Base-by-base conservation (phyloP, 345 rosid species). In the Toxicodendron radicans region DNA sequence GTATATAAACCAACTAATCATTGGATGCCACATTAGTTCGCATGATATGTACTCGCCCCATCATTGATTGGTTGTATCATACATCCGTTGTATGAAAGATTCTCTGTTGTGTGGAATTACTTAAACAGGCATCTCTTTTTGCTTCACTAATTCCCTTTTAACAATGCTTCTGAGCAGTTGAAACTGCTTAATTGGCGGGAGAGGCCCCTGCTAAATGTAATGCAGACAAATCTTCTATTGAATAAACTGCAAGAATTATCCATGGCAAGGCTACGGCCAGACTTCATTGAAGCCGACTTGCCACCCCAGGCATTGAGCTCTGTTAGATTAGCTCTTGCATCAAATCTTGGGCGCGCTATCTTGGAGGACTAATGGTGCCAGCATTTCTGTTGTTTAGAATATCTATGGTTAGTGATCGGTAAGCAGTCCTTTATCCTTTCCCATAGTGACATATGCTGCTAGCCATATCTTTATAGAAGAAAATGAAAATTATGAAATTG, bases 171-270 rank as follows among this genome's bases (percentile, higher is more conserved):
- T 57, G n/a, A 61, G 79, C 89, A 90, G 99, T 73, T 93, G 88
- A 88, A 88, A 78, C 83, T 95, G 76, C 88, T 95, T 68, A 90
- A 72, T 67, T 91, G 98, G 97, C 82, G 79, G 58, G 94, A 82
- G 56, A 82, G 84, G 23, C 90, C 98, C 69, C 78, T 92, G 74
- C 74, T 95, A 33, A 86, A 85, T 53, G 96, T 88, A 46, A 49
- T 87, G 17, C 88, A 90, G 78, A 91, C 97, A 20, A 87, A 85
- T 61, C 85, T 93, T 70, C 71, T 95, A 88, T 71, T 93, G 84
- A 91, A 91, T 77, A 95, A 91, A 79, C 75, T 95, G 79, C 93
- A 91, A 81, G 97, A 91, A 73, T 60, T 91, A 72, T 91, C 98
- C 30, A 66, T 87, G 52, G 91, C 94, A 70, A 88, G 81, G 82